Conservation (phyloP, 2,329 filamentous ascomycete genomes). For the Xylaria multiplex region DNA sequence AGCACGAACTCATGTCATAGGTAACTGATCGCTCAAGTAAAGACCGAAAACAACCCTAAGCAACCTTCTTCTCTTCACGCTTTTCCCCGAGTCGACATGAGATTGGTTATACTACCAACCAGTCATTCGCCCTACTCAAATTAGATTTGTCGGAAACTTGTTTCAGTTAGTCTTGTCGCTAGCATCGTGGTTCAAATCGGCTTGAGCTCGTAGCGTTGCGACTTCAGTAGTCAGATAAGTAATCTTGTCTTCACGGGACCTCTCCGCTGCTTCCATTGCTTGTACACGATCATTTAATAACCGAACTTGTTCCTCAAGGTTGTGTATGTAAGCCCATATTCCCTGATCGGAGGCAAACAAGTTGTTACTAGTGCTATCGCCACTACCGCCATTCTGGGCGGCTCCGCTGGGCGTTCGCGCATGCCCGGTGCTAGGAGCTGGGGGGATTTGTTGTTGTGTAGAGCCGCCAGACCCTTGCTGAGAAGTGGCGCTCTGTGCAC, state of each 20-base stretch:
- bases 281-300: constrained; percentile 57
- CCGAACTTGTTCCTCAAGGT: constrained; percentile 70
- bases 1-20: constrained; percentile 24
- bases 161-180: constrained; percentile 40
- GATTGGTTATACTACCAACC: neutral
- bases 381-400: constrained; percentile 64
- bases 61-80: neutral
- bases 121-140: constrained; percentile 1
- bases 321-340: constrained; percentile 77
- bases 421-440: constrained; percentile 41
- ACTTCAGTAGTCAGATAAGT: constrained; percentile 51
- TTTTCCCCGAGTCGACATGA: constrained; percentile 5
- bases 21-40: constrained; percentile 15
- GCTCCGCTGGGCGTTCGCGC: constrained; percentile 59
- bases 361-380: constrained; percentile 70
- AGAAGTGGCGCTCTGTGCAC: constrained; percentile 37
- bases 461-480: constrained; percentile 43
- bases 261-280: constrained; percentile 55
- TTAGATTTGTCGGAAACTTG: constrained; percentile 2
- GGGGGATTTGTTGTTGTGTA: constrained; percentile 36
- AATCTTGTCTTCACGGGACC: constrained; percentile 52
- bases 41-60: constrained; percentile 29
- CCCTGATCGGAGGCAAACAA: constrained; percentile 72
- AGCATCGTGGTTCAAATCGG: constrained; percentile 43
- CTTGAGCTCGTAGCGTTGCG: constrained; percentile 48